Base-by-base conservation (phyloP, 2,329 filamentous ascomycete species). In the Phyllosticta citribraziliensis region DNA sequence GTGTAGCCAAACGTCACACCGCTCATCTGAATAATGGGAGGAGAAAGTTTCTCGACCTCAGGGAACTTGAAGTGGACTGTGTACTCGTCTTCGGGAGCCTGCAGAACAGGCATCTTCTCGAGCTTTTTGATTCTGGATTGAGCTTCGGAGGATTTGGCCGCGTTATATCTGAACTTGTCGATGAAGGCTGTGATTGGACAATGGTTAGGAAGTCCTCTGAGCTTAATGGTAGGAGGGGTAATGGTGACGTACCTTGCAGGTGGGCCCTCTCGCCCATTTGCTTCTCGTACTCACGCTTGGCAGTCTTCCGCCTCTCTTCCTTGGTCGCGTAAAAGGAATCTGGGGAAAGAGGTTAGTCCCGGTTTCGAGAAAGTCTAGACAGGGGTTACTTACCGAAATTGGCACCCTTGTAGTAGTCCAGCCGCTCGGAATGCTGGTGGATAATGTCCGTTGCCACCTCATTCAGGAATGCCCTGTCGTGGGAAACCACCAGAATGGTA, bases 91-190 rank as follows among this genome's bases (percentile, higher is more conserved):
- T 99, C 94, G 5, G 94, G 95, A 0, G 92, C 74, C 69, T 96
- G 88, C 58, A 99, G 82, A 1, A 96, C 80, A 1, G 95, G 94
- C 90, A 99, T 97, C 71, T 89, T 91, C 75, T 99, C 95, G 64
- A 99, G 81, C 74, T 99, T 99, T 83, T 99, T 99, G 83, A 99
- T 97, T 70, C 94, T 87, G 0, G 93, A 97, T 73, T 99, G 94
- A 1, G 94, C 94, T 80, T 99, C 94, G 9, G 93, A 96, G 0
- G 94, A 97, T 76, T 99, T 99, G 70, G 93, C 94, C 27, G 94
- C 94, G 72, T 99, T 99, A 82, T 99, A 99, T 58, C 94, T 86
- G 82, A 99, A 99, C 78, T 99, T 99, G 83, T 99, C 94, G 78
- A 99, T 99, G 76, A 99, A 99, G 27, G 90, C 87, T 62, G 51